Evolutionary conservation across 495 filamentous ascomycete genomes (phyloP), one percentile per base, ranked within the genome.

Genomic region (Neurospora sp.): DNA sequence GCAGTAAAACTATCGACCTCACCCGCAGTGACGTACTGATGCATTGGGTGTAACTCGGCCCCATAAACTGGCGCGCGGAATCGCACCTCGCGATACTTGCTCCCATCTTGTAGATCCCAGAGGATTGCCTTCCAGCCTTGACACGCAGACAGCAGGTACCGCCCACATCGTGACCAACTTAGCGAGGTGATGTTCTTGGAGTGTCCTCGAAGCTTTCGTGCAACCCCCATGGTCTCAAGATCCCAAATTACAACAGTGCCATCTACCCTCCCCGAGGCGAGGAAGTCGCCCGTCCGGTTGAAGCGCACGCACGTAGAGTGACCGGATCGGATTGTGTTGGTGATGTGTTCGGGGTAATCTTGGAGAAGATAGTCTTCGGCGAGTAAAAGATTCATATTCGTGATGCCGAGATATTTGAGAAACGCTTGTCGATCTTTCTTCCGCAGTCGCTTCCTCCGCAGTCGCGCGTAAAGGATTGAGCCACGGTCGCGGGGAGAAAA

Each of bases 231-330:
- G 38, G 96, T 98, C 79, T 98, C 96, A 53, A 98, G 86, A 79
- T 99, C 96, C 85, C 97, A 99, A 70, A 99, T 92, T 41, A 97
- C 91, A 65, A 98, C 91, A 18, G 91, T 94, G 74, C 96, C 96
- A 83, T 98, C 94, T 73, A 92, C 94, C 81, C 96, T 89, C 79
- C 96, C 96, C 38, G 94, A 94, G 47, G 96, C 96, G 73, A 99
- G 89, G 76, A 94, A 93, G 80, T 98, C 94, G 77, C 96, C 96
- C 79, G 89, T 92, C 80, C 92, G 91, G 77, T 94, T 97, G 87
- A 99, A 99, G 70, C 94, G 92, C 61, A 98, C 79, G 77, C 84
- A 88, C 76, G 86, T 90, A 38, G 86, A 86, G 79, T 88, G 87
- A 9, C 87, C 88, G 79, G 85, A 90, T 87, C 94, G 91, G 68